A percentile compares a stretch with the other conserved stretches of the same genome.
These are phyloP conservation scores for Neofusicoccum ribis DNA, from an alignment of 2,329 filamentous ascomycete genomes.

Conservation along the genomic window DNA sequence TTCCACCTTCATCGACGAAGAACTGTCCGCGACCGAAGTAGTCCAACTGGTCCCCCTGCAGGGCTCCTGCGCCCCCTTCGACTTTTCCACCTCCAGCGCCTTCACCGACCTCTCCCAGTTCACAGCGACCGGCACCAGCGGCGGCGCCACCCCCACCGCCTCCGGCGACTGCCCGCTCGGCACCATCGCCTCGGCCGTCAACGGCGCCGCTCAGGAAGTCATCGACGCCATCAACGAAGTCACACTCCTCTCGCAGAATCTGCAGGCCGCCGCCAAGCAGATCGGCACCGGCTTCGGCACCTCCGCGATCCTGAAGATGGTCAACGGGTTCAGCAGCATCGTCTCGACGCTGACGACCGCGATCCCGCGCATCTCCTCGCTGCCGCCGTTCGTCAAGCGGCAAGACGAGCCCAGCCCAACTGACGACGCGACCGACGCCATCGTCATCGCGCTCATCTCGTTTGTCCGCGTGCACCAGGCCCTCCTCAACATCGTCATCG, in stretches of 20 bases:
- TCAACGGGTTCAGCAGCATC: slow-evolving; percentile 15
- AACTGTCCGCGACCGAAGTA: slow-evolving; percentile 17
- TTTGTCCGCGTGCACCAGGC: slow-evolving; percentile 23
- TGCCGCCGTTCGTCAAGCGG: background rate
- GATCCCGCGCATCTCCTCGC: slow-evolving; percentile 6
- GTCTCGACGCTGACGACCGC: background rate
- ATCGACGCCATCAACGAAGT: slow-evolving; percentile 24
- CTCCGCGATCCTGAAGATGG: slow-evolving; percentile 11
- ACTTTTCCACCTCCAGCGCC: background rate
- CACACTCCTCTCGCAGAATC: slow-evolving; percentile 20
- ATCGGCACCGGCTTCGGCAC: slow-evolving; percentile 7
- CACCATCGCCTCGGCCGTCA: slow-evolving; percentile 16
- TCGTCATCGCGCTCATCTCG: slow-evolving; percentile 20
- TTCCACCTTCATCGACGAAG: slow-evolving; percentile 9
- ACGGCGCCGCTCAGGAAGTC: slow-evolving; percentile 19
- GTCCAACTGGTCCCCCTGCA: slow-evolving; percentile 15
- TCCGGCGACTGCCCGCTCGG: slow-evolving; percentile 19
- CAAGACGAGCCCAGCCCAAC: background rate
- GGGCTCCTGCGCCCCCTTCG: slow-evolving; percentile 17
- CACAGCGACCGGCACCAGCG: background rate
- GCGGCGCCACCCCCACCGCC: background rate
- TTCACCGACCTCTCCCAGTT: background rate
- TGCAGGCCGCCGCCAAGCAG: slow-evolving; percentile 19
- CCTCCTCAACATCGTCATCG: slow-evolving; percentile 22
- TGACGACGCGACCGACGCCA: slow-evolving; percentile 14